Percentiles rank a stretch among this genome's conserved stretches.
Conservation (phyloP, 2,329 filamentous ascomycete species). For the Colletotrichum tropicale region DNA sequence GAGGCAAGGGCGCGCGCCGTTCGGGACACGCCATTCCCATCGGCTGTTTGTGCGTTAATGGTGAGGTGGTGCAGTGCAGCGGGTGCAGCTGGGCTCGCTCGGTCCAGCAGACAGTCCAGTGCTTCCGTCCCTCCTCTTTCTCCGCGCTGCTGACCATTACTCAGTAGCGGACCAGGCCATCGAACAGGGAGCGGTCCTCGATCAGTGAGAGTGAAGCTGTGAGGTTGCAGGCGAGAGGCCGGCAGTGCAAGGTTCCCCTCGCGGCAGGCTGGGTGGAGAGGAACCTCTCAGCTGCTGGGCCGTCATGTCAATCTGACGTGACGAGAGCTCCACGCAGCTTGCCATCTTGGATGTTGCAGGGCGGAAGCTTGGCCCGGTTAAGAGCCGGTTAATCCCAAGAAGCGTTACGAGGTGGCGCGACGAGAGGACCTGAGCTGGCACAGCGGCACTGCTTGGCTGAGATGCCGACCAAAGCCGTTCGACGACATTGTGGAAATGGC, state of each 20-base stretch:
- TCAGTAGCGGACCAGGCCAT: not conserved
- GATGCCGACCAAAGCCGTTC: not conserved
- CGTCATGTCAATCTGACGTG: constrained; percentile 20
- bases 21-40: constrained; percentile 12
- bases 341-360: not conserved
- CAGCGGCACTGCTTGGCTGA: not conserved
- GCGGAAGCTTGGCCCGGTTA: constrained; percentile 10
- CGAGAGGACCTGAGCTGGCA: not conserved
- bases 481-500: not conserved
- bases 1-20: constrained; percentile 5
- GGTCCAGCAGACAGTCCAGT: not conserved
- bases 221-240: not conserved
- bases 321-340: constrained; percentile 6
- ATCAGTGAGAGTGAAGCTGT: not conserved
- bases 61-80: not conserved
- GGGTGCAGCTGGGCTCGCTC: not conserved
- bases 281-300: not conserved
- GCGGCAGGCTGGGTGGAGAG: constrained; percentile 2
- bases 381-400: not conserved
- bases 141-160: not conserved
- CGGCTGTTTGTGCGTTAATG: not conserved
- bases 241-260: constrained; percentile 9
- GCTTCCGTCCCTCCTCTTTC: not conserved
- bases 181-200: constrained; percentile 1
- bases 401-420: not conserved